Evolutionary conservation across 2,329 filamentous ascomycete species (phyloP).

Genomic region (Thelonectria blattea): DNA sequence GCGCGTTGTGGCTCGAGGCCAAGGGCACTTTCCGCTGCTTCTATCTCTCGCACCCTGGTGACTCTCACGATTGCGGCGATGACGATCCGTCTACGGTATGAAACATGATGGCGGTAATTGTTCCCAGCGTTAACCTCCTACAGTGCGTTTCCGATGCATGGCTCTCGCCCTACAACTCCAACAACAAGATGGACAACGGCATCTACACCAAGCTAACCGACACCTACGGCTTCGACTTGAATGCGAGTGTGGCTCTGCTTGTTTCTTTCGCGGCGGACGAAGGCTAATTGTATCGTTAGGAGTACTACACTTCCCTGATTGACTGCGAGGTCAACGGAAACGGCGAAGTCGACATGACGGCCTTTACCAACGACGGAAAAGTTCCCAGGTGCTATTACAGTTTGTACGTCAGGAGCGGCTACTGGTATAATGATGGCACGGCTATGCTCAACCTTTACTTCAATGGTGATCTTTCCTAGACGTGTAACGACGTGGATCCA

Average conservation of each 20-base stretch:
- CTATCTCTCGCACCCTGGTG: neutral
- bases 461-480: neutral
- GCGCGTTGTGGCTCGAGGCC: slow-evolving; percentile 2
- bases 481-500: too few species aligned
- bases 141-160: slow-evolving; percentile 6
- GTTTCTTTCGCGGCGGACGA: neutral
- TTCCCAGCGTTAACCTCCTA: neutral
- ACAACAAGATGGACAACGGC: slow-evolving; percentile 7
- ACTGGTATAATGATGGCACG: slow-evolving; percentile 4
- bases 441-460: slow-evolving; percentile 10
- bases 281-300: neutral
- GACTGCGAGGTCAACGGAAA: slow-evolving; percentile 9
- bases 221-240: neutral
- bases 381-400: slow-evolving; percentile 4
- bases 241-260: neutral
- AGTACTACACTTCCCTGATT: slow-evolving; percentile 6
- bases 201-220: slow-evolving; percentile 7
- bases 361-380: neutral
- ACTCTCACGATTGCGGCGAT: neutral
- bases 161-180: slow-evolving; percentile 3
- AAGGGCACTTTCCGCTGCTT: neutral
- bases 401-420: slow-evolving; percentile 1
- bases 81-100: slow-evolving; percentile 4
- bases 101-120: neutral
- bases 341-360: slow-evolving; percentile 1